Base-by-base conservation (phyloP, 1,284 basidiomycete species). In the Omphalotus olearius region DNA sequence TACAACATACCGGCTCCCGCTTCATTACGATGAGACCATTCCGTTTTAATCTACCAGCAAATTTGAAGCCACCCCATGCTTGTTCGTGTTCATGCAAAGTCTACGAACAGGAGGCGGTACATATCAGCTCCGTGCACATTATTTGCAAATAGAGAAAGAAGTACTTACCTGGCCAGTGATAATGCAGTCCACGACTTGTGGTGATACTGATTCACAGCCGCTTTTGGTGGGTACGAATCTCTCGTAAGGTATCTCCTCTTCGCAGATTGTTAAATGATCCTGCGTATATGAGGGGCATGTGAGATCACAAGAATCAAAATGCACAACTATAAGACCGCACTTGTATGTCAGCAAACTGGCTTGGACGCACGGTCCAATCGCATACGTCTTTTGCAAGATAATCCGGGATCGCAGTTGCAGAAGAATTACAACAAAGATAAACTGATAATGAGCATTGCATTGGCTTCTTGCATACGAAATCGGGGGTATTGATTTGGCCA, bases 21-120 rank as follows among this genome's bases (percentile, higher is more conserved):
- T 67, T 71, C 54, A 78, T 65, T 28, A 66, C 58, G 45, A 78
- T 67, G 41, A 59, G 57, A 1, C 75, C 75, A 57, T 75, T 69
- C 33, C 59, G 57, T 16, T 65, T 63, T 41, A 76, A 64, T 50
- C 66, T 62, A 20, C 76, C 77, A 10, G 63, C 60, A 57, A 73
- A 78, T 45, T 57, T 67, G 57, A 68, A 78, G 1, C 67, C 73
- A 30, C 71, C 72, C 74, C 76, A 79, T 14, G 75, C 75, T 53
- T 69, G 65, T 51, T 73, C 74, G 54, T 78, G 73, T 39, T 71
- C 67, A 48, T 61, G 62, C 42, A 69, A 60, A 2, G 76, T 78
- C 76, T 79, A 30, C 11, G 40, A 28, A 25, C 16, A 13, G 10
- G 17, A 14, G 30, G 30, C 30, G 9, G 13, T 33, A 33, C 13